Evolutionary conservation across 371 early-diverging fungal species (phyloP).

Genomic region (Mortierella sp.): DNA sequence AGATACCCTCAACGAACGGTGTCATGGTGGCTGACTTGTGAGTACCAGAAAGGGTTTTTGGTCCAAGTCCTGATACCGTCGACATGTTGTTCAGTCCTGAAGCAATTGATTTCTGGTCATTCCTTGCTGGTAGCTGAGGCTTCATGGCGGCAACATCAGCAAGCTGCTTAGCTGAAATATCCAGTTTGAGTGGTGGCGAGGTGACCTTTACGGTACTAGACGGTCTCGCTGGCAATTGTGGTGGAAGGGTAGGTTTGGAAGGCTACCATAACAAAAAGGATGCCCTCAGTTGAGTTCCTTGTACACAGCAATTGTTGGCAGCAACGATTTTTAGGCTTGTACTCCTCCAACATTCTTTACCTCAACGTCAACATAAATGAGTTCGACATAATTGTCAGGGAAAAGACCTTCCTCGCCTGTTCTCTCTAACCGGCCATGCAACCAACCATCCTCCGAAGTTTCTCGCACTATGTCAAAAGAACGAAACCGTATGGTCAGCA

Average conservation of each 20-base stretch:
- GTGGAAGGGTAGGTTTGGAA: not conserved
- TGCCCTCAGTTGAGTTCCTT: too few relatives aligned
- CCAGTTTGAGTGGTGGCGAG: conserved; percentile 1
- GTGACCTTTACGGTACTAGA: not conserved
- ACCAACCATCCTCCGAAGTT: conserved; percentile 70
- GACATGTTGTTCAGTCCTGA: conserved; percentile 7
- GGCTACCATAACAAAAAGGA: not conserved
- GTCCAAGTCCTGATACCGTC: conserved; percentile 20
- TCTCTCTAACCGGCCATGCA: conserved; percentile 61
- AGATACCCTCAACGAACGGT: not conserved
- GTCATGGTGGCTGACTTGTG: not conserved
- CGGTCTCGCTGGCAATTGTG: conserved; percentile 17
- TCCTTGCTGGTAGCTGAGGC: conserved; percentile 15
- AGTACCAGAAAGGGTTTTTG: conserved; percentile 18
- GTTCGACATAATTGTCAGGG: conserved; percentile 66
- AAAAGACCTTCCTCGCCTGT: conserved; percentile 62
- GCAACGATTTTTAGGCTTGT: too few relatives aligned
- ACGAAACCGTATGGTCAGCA: not conserved
- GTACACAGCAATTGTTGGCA: too few relatives aligned
- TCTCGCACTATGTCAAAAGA: conserved; percentile 33
- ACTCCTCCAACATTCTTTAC: too few relatives aligned
- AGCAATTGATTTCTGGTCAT: conserved; percentile 2
- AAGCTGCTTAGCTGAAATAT: not conserved
- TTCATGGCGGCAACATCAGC: not conserved
- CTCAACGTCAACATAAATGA: conserved; percentile 43